Evolutionary conservation across 2,329 filamentous ascomycete genomes (phyloP).

Genomic region (Sarocladium strictum): DNA sequence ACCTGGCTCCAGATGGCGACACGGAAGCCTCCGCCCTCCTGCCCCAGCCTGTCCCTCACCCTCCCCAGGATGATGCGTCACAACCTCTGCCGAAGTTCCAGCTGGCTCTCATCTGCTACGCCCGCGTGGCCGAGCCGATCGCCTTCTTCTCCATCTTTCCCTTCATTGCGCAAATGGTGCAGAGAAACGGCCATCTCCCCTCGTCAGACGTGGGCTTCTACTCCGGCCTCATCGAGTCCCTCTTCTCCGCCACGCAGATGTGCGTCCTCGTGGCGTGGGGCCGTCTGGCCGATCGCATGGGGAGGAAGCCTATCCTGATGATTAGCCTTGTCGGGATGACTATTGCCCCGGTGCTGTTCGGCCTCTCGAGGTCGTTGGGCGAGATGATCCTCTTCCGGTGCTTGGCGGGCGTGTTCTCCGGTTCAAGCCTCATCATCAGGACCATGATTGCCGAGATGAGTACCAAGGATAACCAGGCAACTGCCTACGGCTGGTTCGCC

Average conservation of each 20-base stretch:
- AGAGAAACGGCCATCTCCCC: conserved; percentile 54
- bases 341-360: conserved; percentile 58
- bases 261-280: conserved; percentile 74
- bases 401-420: conserved; percentile 66
- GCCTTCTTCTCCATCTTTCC: conserved; percentile 83
- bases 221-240: conserved; percentile 65
- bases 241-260: conserved; percentile 73
- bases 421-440: conserved; percentile 67
- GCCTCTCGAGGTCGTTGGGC: conserved; percentile 57
- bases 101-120: conserved; percentile 67
- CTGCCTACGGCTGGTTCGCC: conserved; percentile 70
- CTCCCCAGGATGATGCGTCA: neutral
- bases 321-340: conserved; percentile 59
- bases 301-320: conserved; percentile 68
- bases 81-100: conserved; percentile 53
- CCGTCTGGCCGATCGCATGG: conserved; percentile 52
- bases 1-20: conserved; percentile 7
- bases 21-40: conserved; percentile 8
- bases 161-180: conserved; percentile 73
- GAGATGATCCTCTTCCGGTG: conserved; percentile 72
- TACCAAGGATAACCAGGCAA: conserved; percentile 63
- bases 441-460: conserved; percentile 73
- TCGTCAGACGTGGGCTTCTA: conserved; percentile 73
- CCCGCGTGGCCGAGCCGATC: conserved; percentile 66
- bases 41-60: neutral